Evolutionary conservation across 441 rosid species (phyloP).

Genomic region (Euphorbia celastroides): DNA sequence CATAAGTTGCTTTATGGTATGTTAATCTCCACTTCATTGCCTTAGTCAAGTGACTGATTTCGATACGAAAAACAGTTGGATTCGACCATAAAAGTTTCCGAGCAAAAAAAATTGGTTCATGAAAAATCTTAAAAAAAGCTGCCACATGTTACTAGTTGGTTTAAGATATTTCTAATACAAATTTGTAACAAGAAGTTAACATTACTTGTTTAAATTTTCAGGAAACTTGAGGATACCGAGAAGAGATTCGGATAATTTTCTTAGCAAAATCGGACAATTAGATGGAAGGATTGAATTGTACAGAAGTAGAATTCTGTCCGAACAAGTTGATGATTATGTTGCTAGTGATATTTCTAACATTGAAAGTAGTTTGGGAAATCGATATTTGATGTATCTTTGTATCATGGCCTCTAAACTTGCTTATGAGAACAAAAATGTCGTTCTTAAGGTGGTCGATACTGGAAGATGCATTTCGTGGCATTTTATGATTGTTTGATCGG

Average conservation of each 20-base stretch:
- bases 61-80: too few species aligned
- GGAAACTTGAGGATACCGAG: neutral
- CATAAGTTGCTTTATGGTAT: neutral
- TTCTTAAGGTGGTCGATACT: neutral
- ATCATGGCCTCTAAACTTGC: conserved; percentile 10
- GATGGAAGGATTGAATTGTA: conserved; percentile 9
- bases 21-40: neutral
- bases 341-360: too few species aligned
- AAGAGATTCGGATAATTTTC: neutral
- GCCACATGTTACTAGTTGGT: too few species aligned
- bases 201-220: neutral
- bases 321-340: conserved; percentile 4
- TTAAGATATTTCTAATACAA: too few species aligned
- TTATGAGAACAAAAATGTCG: conserved; percentile 10
- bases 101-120: too few species aligned
- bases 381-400: conserved; percentile 10
- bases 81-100: too few species aligned
- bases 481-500: conserved; percentile 27
- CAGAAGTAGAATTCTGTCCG: neutral
- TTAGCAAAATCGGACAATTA: conserved; percentile 9
- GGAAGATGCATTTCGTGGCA: conserved; percentile 29
- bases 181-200: too few species aligned
- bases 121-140: too few species aligned
- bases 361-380: neutral
- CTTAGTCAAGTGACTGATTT: neutral